Conservation (phyloP, 495 filamentous ascomycete genomes). For the Collariella sp. region DNA sequence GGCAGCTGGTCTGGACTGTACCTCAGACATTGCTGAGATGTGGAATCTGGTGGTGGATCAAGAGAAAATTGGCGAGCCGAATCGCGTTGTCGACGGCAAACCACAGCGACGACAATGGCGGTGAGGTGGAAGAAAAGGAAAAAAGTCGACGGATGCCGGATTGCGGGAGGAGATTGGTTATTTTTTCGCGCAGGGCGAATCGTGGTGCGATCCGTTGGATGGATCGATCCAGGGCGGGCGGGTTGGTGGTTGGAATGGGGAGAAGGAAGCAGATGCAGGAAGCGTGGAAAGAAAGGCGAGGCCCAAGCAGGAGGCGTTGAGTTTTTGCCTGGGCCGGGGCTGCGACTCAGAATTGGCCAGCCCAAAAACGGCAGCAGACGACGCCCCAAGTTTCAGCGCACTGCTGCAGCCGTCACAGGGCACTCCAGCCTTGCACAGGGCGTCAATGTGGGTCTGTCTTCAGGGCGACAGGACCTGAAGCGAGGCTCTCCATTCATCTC, state of each 20-base stretch:
- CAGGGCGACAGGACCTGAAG: no score
- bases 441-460: background rate
- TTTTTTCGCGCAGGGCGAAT: slow-evolving; percentile 27
- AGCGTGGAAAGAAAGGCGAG: slow-evolving; percentile 19
- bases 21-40: slow-evolving; percentile 76
- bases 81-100: slow-evolving; percentile 35
- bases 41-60: slow-evolving; percentile 18
- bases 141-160: slow-evolving; percentile 23
- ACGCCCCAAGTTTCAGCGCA: slow-evolving; percentile 9
- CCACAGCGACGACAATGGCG: slow-evolving; percentile 16
- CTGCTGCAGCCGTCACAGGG: slow-evolving; percentile 9
- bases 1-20: slow-evolving; percentile 65
- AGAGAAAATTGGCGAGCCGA: slow-evolving; percentile 27
- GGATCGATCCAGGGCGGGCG: slow-evolving; percentile 22
- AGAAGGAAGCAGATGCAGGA: slow-evolving; percentile 9
- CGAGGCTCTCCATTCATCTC: background rate
- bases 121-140: slow-evolving; percentile 26
- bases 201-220: slow-evolving; percentile 27
- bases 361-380: slow-evolving; percentile 19
- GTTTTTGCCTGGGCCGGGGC: slow-evolving; percentile 20
- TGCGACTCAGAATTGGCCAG: slow-evolving; percentile 25
- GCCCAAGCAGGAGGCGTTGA: slow-evolving; percentile 19
- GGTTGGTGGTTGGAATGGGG: slow-evolving; percentile 15
- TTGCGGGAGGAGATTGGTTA: slow-evolving; percentile 15
- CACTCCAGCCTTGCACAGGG: slow-evolving; percentile 1